These are phyloP conservation scores for Blumeriella jaapii DNA, from an alignment of 2,329 filamentous ascomycete species.

Conservation along the genomic window DNA sequence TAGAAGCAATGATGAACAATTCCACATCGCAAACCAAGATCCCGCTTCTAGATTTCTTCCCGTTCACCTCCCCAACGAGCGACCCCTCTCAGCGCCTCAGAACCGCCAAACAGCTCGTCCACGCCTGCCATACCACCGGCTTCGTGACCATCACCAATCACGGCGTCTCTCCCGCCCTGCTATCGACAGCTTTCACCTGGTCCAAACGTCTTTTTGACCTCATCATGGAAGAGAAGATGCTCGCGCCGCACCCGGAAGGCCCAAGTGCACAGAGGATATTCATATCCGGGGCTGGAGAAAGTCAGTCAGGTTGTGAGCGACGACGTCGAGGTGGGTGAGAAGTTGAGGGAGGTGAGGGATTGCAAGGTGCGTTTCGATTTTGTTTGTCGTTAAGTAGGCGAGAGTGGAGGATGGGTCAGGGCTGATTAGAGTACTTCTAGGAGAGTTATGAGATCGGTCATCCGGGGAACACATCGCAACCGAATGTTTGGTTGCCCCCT, in stretches of 20 bases:
- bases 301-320: too few relatives aligned
- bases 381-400: too few relatives aligned
- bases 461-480: conserved; percentile 30
- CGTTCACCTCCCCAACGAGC: too few relatives aligned
- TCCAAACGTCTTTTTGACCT: conserved; percentile 7
- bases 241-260: conserved; percentile 2
- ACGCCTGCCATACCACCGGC: conserved; percentile 9
- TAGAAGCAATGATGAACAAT: too few relatives aligned
- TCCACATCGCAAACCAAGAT: too few relatives aligned
- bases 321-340: conserved; percentile 4
- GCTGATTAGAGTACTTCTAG: conserved; percentile 21
- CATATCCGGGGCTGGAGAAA: conserved; percentile 7
- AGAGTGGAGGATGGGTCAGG: too few relatives aligned
- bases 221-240: conserved; percentile 4
- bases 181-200: conserved; percentile 8
- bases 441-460: conserved; percentile 40
- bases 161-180: conserved; percentile 2
- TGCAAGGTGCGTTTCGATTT: conserved; percentile 6
- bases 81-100: too few relatives aligned
- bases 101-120: conserved; percentile 5
- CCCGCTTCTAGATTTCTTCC: too few relatives aligned
- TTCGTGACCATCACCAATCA: conserved; percentile 13
- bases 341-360: conserved; percentile 4
- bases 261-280: conserved; percentile 8
- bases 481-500: conserved; percentile 37